phyloP scores from a whole-genome alignment of 768 basidiomycete species.

The Termitomyces sp. region DNA sequence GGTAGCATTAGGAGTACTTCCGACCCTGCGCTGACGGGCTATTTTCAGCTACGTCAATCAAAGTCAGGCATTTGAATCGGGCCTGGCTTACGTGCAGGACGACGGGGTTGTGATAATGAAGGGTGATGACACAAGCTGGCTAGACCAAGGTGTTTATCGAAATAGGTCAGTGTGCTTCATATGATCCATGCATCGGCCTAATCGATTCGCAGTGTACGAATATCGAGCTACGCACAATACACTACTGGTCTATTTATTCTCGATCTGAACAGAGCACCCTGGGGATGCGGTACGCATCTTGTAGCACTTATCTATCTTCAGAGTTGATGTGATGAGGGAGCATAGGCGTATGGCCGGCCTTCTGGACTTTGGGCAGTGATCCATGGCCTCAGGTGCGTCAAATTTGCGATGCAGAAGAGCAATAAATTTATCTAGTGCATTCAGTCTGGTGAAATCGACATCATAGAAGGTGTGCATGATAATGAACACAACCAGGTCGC shows the following conservation, averaged over 20 bases:
- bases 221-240: conserved; percentile 62
- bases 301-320: no score
- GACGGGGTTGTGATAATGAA: conserved; percentile 72
- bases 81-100: conserved; percentile 56
- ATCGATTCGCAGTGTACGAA: conserved; percentile 55
- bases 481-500: conserved; percentile 84
- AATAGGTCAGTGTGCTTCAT: conserved; percentile 46
- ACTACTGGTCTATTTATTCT: conserved; percentile 82
- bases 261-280: conserved; percentile 81
- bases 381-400: conserved; percentile 63
- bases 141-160: conserved; percentile 53
- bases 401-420: background rate
- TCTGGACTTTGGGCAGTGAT: conserved; percentile 66
- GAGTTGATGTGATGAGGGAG: background rate
- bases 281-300: conserved; percentile 73
- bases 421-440: conserved; percentile 14
- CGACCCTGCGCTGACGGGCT: conserved; percentile 12
- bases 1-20: conserved; percentile 22
- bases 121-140: conserved; percentile 64
- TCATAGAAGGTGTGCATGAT: conserved; percentile 83
- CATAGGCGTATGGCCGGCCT: conserved; percentile 80
- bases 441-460: conserved; percentile 79
- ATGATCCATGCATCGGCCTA: background rate
- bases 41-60: conserved; percentile 59
- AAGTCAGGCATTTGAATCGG: conserved; percentile 48